Evolutionary conservation across 208 protist genomes (phyloP).

Genomic region (Tritrichomonas foetus): DNA sequence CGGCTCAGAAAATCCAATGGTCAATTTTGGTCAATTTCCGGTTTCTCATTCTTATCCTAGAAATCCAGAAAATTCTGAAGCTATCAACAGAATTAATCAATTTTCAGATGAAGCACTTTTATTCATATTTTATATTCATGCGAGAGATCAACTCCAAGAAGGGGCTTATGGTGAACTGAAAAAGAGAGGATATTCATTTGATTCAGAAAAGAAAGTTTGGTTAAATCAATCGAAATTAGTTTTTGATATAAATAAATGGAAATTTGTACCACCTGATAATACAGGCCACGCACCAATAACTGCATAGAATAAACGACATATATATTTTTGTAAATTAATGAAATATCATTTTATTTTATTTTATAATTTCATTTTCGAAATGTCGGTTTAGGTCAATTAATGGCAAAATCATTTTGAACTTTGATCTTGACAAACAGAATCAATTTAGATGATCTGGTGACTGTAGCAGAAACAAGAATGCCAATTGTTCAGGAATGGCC

Average conservation of each 20-base stretch:
- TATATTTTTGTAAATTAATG: too few species aligned
- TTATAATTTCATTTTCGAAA: too few species aligned
- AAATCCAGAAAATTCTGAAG: background rate
- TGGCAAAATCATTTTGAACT: too few species aligned
- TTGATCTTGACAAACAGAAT: too few species aligned
- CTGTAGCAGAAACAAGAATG: too few species aligned
- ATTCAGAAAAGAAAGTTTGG: background rate
- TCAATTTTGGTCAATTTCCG: background rate
- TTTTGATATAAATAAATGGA: background rate
- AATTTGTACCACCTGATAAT: background rate
- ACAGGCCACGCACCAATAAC: background rate
- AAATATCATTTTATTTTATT: too few species aligned
- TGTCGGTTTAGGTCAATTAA: too few species aligned
- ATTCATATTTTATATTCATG: slow-evolving; percentile 36
- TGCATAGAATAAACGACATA: too few species aligned
- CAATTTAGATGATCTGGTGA: too few species aligned
- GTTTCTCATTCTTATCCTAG: background rate
- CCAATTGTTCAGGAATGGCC: too few species aligned
- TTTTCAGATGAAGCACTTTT: background rate
- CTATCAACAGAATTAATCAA: background rate
- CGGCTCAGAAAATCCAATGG: background rate
- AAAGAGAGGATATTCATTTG: background rate
- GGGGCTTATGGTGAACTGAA: background rate
- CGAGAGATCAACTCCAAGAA: background rate
- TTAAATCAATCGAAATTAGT: background rate